Base-by-base conservation (phyloP, 2,329 filamentous ascomycete genomes). In the Iodosphaeria phyllophila region DNA sequence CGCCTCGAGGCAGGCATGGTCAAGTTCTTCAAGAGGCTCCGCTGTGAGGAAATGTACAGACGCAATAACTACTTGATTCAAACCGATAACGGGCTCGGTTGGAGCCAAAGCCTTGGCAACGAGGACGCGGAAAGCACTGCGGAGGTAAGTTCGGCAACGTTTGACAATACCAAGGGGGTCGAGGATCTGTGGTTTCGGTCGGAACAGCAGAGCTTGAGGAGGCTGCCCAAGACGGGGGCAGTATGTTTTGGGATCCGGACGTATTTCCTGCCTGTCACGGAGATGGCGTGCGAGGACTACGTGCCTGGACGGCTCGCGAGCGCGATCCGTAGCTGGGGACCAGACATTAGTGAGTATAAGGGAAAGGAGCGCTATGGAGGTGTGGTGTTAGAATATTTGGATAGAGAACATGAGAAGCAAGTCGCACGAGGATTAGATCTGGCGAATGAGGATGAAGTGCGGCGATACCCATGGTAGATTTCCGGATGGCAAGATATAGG, bases 61-160 rank as follows among this genome's bases (percentile, higher is more conserved):
- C 58, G 79, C 30, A 80, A 84, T 43, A 86, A 89, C 43, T 91
- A 89, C 49, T 91, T 91, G 52, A 64, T 91, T 33, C 80, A 91
- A 49, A 78, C 89, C 1, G 80, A 91, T 40, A 77, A 83, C 28
- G 50, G 61, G 5, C 54, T 92, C 2, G 56, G 74, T 1, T 91
- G 80, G 80, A 78, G 72, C 30, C 52, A 58, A 39, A 78, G 69
- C 37, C 84, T 91, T 35, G 80, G 80, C 1, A 37, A 51, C 10
- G 82, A 91, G 46, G 77, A 91, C 42, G n/a, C n/a, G n/a, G n/a
- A n/a, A n/a, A n/a, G n/a, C n/a, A 48, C 51, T 1, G 49, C 54
- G 0, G 55, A 56, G 0, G 64, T 72, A 2, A 72, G 70, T 20
- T 91, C 80, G 80, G 66, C 62, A 40, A 78, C 74, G 4, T 77